Conservation (phyloP, 257 asterid species). For the Forsythia suspensa region DNA sequence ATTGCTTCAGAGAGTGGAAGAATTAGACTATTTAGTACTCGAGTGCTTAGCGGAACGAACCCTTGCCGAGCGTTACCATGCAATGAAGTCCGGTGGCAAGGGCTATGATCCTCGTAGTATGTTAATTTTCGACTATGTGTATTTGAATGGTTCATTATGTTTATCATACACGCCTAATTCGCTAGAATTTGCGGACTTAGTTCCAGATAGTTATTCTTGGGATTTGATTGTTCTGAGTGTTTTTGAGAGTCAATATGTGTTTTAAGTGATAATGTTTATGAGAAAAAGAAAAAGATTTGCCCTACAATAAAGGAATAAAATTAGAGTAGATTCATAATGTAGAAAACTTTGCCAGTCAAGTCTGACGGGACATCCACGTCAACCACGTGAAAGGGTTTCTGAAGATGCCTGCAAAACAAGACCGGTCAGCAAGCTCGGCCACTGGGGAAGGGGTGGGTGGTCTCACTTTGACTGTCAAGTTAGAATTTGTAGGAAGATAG, state of each 20-base stretch:
- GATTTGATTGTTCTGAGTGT: not conserved
- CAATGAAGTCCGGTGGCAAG: constrained; percentile 64
- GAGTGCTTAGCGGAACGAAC: constrained; percentile 99
- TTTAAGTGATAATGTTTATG: not conserved
- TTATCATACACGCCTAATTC: not conserved
- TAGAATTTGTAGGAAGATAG: not conserved
- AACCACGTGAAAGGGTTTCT: too few relatives aligned
- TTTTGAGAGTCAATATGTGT: not conserved
- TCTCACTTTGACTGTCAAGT: not conserved
- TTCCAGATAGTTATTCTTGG: not conserved
- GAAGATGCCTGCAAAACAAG: too few relatives aligned
- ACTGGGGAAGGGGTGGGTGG: not conserved
- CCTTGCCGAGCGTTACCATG: constrained; percentile 80
- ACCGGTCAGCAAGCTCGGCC: too few relatives aligned
- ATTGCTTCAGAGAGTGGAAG: constrained; percentile 73
- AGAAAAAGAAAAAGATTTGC: not conserved
- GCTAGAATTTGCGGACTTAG: not conserved
- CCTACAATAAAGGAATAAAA: not conserved
- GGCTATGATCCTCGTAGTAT: constrained; percentile 96
- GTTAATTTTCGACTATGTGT: constrained; percentile 23
- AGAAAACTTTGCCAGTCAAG: not conserved
- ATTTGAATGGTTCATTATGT: constrained; percentile 1
- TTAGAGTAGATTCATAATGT: too few relatives aligned
- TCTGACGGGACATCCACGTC: not conserved
- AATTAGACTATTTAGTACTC: constrained; percentile 80